Percentiles rank a stretch among this genome's conserved stretches.
Evolutionary conservation across 108 stramenopile genomes (phyloP).

Genomic region (Ochromonas danica): DNA sequence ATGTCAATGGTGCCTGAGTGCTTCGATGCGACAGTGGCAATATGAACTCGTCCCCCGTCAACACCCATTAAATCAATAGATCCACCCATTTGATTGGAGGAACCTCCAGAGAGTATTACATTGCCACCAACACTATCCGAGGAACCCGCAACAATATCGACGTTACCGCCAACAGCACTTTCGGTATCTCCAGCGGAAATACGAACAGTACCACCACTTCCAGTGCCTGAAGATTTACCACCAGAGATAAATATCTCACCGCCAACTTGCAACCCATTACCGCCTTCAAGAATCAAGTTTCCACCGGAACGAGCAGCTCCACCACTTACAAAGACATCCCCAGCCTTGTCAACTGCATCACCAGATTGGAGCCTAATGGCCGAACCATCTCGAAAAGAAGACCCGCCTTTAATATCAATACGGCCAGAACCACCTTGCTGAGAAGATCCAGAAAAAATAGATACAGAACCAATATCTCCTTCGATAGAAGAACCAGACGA

Average conservation of each 20-base stretch:
- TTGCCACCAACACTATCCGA: neutral
- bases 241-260: neutral
- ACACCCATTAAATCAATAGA: neutral
- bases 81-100: neutral
- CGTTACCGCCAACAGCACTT: constrained; percentile 7
- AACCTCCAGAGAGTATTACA: neutral
- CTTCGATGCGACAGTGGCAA: neutral
- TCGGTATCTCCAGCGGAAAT: neutral
- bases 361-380: neutral
- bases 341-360: neutral
- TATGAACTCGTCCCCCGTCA: too few species aligned
- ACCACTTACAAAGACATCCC: neutral
- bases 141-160: neutral
- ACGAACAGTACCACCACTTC: neutral
- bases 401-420: neutral
- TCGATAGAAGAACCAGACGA: neutral
- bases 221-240: neutral
- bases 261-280: neutral
- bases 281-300: neutral
- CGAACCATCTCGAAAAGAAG: neutral
- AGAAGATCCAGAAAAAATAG: neutral
- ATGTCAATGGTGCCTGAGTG: neutral
- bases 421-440: neutral
- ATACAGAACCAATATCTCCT: neutral
- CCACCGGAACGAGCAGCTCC: constrained; percentile 10